Conservation (phyloP, 2,329 filamentous ascomycete genomes). For the Diplodia sapinea region DNA sequence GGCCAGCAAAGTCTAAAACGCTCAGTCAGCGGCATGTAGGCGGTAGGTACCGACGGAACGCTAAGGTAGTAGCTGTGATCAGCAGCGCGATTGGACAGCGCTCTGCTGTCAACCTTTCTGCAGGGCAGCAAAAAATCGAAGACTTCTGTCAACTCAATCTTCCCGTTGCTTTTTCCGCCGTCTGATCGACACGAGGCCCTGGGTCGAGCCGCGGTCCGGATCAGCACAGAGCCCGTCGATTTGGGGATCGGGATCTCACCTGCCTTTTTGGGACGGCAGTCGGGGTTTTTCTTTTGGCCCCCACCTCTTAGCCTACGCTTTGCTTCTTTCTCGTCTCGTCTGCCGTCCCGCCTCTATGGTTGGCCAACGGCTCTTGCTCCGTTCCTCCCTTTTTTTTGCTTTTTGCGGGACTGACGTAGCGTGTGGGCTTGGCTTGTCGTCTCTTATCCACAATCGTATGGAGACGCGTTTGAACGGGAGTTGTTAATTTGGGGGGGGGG, state of each 20-base stretch:
- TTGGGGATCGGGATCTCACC: constrained; percentile 17
- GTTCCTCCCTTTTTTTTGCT: background rate
- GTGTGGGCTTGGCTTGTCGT: background rate
- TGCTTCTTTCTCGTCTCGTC: background rate
- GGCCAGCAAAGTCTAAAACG: background rate
- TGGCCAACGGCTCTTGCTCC: background rate
- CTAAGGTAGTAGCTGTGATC: background rate
- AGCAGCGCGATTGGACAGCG: background rate
- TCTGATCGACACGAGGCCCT: constrained; percentile 8
- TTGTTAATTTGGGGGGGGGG: too few species aligned
- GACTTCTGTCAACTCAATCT: background rate
- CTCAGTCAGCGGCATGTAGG: background rate
- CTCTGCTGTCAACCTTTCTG: constrained; percentile 10
- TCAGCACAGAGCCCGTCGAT: background rate
- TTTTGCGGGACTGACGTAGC: background rate
- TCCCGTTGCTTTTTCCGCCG: background rate
- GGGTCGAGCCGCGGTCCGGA: constrained; percentile 26
- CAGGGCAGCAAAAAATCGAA: background rate
- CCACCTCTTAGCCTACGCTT: background rate
- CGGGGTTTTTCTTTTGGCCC: background rate
- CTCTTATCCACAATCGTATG: background rate
- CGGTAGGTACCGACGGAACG: constrained; percentile 1
- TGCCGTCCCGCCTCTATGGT: background rate
- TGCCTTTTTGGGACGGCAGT: constrained; percentile 10
- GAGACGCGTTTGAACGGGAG: background rate